Evolutionary conservation across 306 rosid genomes (phyloP), one percentile per base, ranked within the genome.

Genomic region (Calophaca sinica): DNA sequence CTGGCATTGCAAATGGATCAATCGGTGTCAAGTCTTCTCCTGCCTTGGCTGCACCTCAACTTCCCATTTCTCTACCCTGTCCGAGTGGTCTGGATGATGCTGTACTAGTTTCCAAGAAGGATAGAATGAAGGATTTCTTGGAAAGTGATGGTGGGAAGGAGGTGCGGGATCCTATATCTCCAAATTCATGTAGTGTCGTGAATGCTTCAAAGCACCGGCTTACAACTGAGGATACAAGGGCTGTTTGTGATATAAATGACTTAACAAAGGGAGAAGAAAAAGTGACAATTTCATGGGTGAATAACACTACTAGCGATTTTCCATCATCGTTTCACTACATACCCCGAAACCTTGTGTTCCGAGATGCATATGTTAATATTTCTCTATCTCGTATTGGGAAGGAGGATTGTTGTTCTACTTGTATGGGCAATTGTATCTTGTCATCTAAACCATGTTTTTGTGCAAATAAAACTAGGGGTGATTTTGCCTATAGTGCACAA

Each of bases 201-300:
- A 77, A 76, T 85, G 85, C 72, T 78, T 78, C 84, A 15, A 83
- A 80, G 66, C 48, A 62, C 73, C 79, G 81, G n/a, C 82, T 62
- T 62, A 65, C 78, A 60, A 73, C 74, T 71, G 82, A 65, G 70
- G 88, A 89, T 58, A 45, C 69, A 59, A 83, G 82, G 76, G 74
- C 74, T 72, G 62, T 80, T 74, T 85, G 83, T 54, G 80, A 84
- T 65, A 76, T 75, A 32, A 76, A 79, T 62, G 99, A 94, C 82
- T 71, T 94, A 73, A 69, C 93, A 20, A 94, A 82, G 85, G 99
- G 96, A 70, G 97, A 87, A 87, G 99, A 94, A 86, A 82, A 73
- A 45, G 89, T 90, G 64, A 79, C 62, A 60, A 79, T 94, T 72
- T 71, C 96, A 39, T 94, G 97, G 96, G 80, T 84, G 70, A 92